A percentile compares a stretch with the other conserved stretches of the same genome.
These are phyloP conservation scores for Candida multigemmis DNA, from an alignment of 805 yeast species.

Conservation along the genomic window DNA sequence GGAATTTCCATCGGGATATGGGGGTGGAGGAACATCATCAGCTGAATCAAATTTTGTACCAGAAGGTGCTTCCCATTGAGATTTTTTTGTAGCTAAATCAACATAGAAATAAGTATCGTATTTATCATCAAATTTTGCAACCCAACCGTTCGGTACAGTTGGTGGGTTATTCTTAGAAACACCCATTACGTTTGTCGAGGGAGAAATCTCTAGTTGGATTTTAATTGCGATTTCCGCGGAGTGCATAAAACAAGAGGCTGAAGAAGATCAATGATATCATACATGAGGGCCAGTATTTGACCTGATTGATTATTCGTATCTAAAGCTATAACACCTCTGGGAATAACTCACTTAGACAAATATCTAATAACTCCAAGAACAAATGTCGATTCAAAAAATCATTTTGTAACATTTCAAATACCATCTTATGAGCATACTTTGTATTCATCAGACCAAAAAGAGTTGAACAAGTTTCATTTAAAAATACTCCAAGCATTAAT, in stretches of 20 bases:
- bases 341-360: conserved; percentile 39
- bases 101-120: conserved; percentile 77
- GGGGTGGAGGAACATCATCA: conserved; percentile 34
- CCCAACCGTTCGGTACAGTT: conserved; percentile 59
- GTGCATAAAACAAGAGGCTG: not conserved
- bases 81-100: conserved; percentile 56
- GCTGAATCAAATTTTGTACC: conserved; percentile 28
- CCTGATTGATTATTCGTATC: not conserved
- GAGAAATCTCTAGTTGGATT: too few species aligned
- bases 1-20: conserved; percentile 25
- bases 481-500: conserved; percentile 43
- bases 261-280: not conserved
- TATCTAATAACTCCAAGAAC: conserved; percentile 50
- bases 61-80: conserved; percentile 86
- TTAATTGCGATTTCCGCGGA: conserved; percentile 1
- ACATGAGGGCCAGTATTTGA: not conserved
- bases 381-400: conserved; percentile 61
- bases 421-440: conserved; percentile 46
- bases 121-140: conserved; percentile 62
- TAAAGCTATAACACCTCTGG: too few species aligned
- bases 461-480: conserved; percentile 58
- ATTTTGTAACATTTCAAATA: conserved; percentile 68
- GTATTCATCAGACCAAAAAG: conserved; percentile 67
- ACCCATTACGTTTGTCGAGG: too few species aligned
- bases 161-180: conserved; percentile 45